Conservation (phyloP, 73 alveolate species). For the Uronychia setigera region DNA sequence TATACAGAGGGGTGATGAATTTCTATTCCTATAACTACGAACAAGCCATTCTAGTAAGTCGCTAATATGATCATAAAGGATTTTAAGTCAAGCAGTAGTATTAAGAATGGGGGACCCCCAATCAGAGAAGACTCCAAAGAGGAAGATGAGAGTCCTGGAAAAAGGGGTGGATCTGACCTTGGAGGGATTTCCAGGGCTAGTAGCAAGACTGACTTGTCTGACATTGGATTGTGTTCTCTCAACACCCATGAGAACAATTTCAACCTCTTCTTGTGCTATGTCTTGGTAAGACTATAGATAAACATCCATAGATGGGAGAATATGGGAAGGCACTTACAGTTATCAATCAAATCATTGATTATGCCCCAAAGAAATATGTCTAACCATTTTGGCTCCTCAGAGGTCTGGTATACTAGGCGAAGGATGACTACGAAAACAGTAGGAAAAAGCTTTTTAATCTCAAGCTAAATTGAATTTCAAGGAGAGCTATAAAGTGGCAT, state of each 20-base stretch:
- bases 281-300: background rate
- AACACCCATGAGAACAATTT: slow-evolving; percentile 43
- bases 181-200: slow-evolving; percentile 20
- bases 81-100: slow-evolving; percentile 9
- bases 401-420: slow-evolving; percentile 29
- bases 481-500: slow-evolving; percentile 24
- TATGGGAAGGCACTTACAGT: slow-evolving; percentile 16
- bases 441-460: slow-evolving; percentile 3
- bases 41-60: slow-evolving; percentile 28
- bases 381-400: slow-evolving; percentile 32
- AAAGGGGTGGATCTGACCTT: slow-evolving; percentile 2
- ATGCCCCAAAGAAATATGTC: slow-evolving; percentile 48
- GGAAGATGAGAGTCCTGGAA: background rate
- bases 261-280: slow-evolving; percentile 49
- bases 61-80: slow-evolving; percentile 10
- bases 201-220: slow-evolving; percentile 67
- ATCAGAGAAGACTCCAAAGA: background rate
- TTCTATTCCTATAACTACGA: slow-evolving; percentile 30
- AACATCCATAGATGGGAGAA: slow-evolving; percentile 3
- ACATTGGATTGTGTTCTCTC: slow-evolving; percentile 68
- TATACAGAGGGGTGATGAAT: slow-evolving; percentile 52
- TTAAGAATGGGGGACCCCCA: background rate
- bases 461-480: background rate
- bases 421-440: slow-evolving; percentile 27
- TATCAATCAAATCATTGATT: slow-evolving; percentile 12